phyloP scores from a whole-genome alignment of 2,329 filamentous ascomycete genomes.

The Fusarium neocosmosporiellum region DNA sequence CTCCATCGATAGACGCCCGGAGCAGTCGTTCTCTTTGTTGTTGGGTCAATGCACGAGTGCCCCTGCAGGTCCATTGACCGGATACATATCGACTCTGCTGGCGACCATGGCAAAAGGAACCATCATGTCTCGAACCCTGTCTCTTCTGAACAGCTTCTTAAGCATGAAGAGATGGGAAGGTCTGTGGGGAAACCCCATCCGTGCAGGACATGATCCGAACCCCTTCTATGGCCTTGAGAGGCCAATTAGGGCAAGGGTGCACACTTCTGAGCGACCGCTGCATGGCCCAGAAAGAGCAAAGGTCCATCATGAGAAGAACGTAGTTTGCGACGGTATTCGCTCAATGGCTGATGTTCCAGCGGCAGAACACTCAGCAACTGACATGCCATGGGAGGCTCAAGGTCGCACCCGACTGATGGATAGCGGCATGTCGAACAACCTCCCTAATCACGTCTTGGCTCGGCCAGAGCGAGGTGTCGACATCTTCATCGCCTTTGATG shows the following conservation, averaged over 20 bases:
- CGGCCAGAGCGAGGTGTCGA: slow-evolving; percentile 29
- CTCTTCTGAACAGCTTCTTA: slow-evolving; percentile 11
- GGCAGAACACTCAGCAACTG: accelerated
- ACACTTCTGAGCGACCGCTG: not conserved
- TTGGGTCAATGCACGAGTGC: slow-evolving; percentile 39
- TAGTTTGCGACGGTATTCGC: accelerated
- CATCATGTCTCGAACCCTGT: slow-evolving; percentile 17
- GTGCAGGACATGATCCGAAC: slow-evolving; percentile 39
- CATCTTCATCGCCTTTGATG: slow-evolving; percentile 34
- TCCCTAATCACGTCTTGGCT: slow-evolving; percentile 33
- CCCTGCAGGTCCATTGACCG: slow-evolving; percentile 26
- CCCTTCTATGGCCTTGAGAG: slow-evolving; percentile 37
- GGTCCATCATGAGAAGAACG: accelerated
- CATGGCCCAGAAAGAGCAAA: not conserved
- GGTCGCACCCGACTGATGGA: slow-evolving; percentile 35
- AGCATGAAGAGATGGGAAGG: slow-evolving; percentile 30
- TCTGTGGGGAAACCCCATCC: slow-evolving; percentile 39
- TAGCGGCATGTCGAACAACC: slow-evolving; percentile 39
- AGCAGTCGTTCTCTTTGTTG: slow-evolving; percentile 34
- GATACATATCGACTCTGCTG: slow-evolving; percentile 32
- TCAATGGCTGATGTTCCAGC: accelerated
- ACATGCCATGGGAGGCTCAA: slow-evolving; percentile 32
- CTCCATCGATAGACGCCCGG: slow-evolving; percentile 30
- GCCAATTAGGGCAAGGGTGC: not conserved
- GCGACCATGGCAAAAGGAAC: slow-evolving; percentile 34